Conservation (phyloP, 2,329 filamentous ascomycete species). For the Hymenoscyphus scutula region DNA sequence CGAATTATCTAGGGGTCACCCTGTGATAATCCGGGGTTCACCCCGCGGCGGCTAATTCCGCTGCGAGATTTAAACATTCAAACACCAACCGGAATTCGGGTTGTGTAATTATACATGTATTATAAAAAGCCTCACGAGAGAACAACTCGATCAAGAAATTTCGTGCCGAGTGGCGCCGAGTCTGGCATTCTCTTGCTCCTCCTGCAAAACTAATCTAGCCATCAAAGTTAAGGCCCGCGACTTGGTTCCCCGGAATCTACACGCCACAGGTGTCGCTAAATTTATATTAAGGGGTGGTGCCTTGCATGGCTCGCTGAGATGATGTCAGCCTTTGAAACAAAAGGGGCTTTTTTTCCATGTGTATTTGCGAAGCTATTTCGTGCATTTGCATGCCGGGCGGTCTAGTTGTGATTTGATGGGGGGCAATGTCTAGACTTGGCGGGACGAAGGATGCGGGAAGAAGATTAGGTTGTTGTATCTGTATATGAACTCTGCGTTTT, state of each 20-base stretch:
- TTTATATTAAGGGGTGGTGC: not conserved
- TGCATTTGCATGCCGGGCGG: slow-evolving; percentile 2
- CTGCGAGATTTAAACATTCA: not conserved
- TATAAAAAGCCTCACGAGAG: not conserved
- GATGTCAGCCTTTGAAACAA: slow-evolving; percentile 11
- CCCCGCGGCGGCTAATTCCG: not conserved
- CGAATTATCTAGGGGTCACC: not conserved
- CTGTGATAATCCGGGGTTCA: too few species aligned
- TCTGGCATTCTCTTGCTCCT: not conserved
- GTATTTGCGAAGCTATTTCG: not conserved
- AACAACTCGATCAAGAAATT: not conserved
- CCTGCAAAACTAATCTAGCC: not conserved
- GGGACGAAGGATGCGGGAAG: not conserved
- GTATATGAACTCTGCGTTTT: not conserved
- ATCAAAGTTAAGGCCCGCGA: not conserved
- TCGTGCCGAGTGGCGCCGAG: not conserved
- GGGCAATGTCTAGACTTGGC: slow-evolving; percentile 3
- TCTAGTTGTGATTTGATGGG: too few species aligned
- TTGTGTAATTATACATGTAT: not conserved
- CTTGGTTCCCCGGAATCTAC: not conserved
- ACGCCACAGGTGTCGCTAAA: not conserved
- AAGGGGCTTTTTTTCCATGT: not conserved
- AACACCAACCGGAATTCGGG: not conserved
- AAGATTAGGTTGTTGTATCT: not conserved
- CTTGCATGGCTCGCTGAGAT: slow-evolving; percentile 7